Percentiles rank a stretch among this genome's conserved stretches.
These are phyloP conservation scores for Aspergillus incahuasiensis DNA, from an alignment of 495 filamentous ascomycete genomes.

Conservation along the genomic window DNA sequence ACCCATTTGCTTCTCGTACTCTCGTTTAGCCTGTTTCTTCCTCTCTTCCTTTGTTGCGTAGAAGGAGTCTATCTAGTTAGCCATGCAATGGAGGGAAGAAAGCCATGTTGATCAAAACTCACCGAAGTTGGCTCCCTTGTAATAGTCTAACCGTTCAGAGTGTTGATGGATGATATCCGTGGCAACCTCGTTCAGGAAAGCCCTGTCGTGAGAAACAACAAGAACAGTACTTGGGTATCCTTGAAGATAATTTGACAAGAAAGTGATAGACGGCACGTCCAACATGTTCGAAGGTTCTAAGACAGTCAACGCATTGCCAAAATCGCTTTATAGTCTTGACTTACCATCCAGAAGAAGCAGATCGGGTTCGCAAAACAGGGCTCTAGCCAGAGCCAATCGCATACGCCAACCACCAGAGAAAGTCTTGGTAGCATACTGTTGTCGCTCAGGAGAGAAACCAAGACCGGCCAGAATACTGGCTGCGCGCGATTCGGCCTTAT, in stretches of 20 bases:
- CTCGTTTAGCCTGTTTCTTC: conserved; percentile 90
- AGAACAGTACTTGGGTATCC: conserved; percentile 90
- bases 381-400: conserved; percentile 90
- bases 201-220: conserved; percentile 97
- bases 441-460: conserved; percentile 90
- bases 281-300: conserved; percentile 99
- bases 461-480: conserved; percentile 95
- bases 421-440: conserved; percentile 90
- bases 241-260: conserved; percentile 94
- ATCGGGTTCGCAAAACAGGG: conserved; percentile 97
- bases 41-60: conserved; percentile 97
- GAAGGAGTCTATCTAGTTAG: conserved; percentile 67
- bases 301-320: conserved; percentile 19
- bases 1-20: conserved; percentile 98
- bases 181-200: conserved; percentile 98
- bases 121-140: conserved; percentile 93
- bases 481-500: conserved; percentile 93
- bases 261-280: conserved; percentile 99
- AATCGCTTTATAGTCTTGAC: background rate
- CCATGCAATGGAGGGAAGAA: conserved; percentile 2
- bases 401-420: conserved; percentile 99
- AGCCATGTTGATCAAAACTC: conserved; percentile 11
- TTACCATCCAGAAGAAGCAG: conserved; percentile 82
- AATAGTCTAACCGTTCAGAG: conserved; percentile 95
- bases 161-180: conserved; percentile 99